Evolutionary conservation across 2,329 filamentous ascomycete genomes (phyloP).

Genomic region (Nemania sp.): DNA sequence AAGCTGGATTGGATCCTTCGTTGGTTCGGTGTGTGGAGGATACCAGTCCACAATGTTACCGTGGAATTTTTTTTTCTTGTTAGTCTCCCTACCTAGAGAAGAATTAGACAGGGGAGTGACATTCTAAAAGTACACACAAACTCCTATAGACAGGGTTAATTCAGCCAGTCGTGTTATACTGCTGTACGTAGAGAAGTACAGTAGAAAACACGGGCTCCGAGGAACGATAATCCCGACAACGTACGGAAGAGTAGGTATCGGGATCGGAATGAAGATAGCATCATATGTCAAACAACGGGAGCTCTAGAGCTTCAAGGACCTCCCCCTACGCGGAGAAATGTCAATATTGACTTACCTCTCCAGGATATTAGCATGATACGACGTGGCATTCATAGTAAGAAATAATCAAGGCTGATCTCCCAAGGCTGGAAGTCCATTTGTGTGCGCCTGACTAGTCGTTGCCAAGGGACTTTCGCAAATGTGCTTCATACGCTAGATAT

Average conservation of each 20-base stretch:
- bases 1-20: slow-evolving; percentile 35
- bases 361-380: slow-evolving; percentile 20
- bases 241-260: slow-evolving; percentile 1
- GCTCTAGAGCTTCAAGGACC: slow-evolving; percentile 2
- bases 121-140: slow-evolving; percentile 30
- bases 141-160: slow-evolving; percentile 28
- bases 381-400: slow-evolving; percentile 27
- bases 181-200: slow-evolving; percentile 22
- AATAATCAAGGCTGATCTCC: slow-evolving; percentile 28
- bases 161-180: slow-evolving; percentile 28
- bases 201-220: slow-evolving; percentile 33
- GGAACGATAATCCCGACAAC: slow-evolving; percentile 15
- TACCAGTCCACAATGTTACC: slow-evolving; percentile 39
- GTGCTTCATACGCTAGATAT: slow-evolving; percentile 3
- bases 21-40: slow-evolving; percentile 37
- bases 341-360: slow-evolving; percentile 18
- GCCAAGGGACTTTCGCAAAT: slow-evolving; percentile 21
- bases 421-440: slow-evolving; percentile 20
- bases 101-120: slow-evolving; percentile 33
- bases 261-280: slow-evolving; percentile 1
- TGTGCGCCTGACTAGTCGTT: slow-evolving; percentile 18
- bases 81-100: slow-evolving; percentile 23
- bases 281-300: background rate
- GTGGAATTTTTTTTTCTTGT: slow-evolving; percentile 36
- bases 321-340: slow-evolving; percentile 3